Conservation (phyloP, 306 rosid genomes). For the Gleditsia sinensis region DNA sequence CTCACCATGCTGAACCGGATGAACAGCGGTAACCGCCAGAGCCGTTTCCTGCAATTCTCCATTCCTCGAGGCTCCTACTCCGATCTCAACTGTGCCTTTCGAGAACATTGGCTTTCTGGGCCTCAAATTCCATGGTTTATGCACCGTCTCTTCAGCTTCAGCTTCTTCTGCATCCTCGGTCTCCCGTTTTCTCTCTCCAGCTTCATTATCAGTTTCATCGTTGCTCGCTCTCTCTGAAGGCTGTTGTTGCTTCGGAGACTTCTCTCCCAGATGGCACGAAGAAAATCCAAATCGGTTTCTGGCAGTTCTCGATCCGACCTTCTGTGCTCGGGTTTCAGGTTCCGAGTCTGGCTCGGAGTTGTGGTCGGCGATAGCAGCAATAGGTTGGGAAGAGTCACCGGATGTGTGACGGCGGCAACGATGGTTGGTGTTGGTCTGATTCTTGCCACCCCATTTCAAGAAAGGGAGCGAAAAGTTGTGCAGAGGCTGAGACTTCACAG, state of each 20-base stretch:
- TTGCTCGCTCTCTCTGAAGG: conserved; percentile 21
- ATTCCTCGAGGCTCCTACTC: conserved; percentile 39
- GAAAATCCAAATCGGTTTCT: conserved; percentile 46
- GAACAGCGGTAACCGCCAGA: conserved; percentile 17
- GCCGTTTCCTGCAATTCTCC: conserved; percentile 53
- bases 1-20: conserved; percentile 41
- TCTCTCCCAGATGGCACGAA: conserved; percentile 34
- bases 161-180: conserved; percentile 42
- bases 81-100: conserved; percentile 45
- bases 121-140: conserved; percentile 73
- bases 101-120: conserved; percentile 62
- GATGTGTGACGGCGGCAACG: conserved; percentile 62
- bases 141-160: conserved; percentile 32
- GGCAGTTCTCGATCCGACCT: conserved; percentile 60
- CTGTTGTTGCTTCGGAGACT: conserved; percentile 24
- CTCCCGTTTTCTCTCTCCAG: conserved; percentile 22
- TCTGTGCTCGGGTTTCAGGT: conserved; percentile 15
- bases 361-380: not conserved
- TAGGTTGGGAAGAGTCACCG: conserved; percentile 42
- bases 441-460: conserved; percentile 85
- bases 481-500: conserved; percentile 82
- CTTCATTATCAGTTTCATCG: conserved; percentile 46
- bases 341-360: conserved; percentile 37
- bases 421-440: conserved; percentile 51
- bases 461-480: conserved; percentile 84